A percentile compares a stretch with the other conserved stretches of the same genome.
phyloP scores from a whole-genome alignment of 2,329 filamentous ascomycete genomes.

The Diplodia seriata region DNA sequence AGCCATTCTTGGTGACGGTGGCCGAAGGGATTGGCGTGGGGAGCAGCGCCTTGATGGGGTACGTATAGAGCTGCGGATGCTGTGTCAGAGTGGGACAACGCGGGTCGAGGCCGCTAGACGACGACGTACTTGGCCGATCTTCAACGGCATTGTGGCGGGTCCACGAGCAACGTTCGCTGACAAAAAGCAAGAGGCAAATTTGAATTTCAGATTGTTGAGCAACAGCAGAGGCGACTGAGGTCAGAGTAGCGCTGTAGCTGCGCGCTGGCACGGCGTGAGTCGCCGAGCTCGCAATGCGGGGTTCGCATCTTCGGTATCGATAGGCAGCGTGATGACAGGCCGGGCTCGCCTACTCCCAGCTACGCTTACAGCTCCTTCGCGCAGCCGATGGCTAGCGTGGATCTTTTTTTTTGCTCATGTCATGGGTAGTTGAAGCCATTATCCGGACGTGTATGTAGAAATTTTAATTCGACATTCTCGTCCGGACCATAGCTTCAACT shows the following conservation, averaged over 20 bases:
- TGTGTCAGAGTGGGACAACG: constrained; percentile 21
- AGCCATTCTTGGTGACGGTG: constrained; percentile 53
- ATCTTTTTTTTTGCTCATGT: too few relatives aligned
- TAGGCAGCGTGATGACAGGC: neutral
- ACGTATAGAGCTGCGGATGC: constrained; percentile 50
- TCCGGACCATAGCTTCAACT: too few relatives aligned
- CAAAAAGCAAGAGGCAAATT: neutral
- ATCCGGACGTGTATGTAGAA: too few relatives aligned
- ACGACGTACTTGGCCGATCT: constrained; percentile 43
- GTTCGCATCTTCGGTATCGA: constrained; percentile 11
- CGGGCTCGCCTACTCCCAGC: too few relatives aligned
- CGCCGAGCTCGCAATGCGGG: constrained; percentile 4
- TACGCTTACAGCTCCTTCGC: too few relatives aligned
- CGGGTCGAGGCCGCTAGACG: neutral
- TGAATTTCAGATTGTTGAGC: neutral
- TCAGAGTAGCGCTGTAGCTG: neutral
- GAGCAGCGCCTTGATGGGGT: constrained; percentile 58
- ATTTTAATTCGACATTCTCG: too few relatives aligned
- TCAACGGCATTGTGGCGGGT: constrained; percentile 37
- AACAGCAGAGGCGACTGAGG: neutral
- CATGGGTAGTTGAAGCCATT: too few relatives aligned
- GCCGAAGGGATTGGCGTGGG: constrained; percentile 48
- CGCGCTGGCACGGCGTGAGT: constrained; percentile 8
- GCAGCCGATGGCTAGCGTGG: too few relatives aligned
- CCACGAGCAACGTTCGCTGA: neutral